Percentiles rank a stretch among this genome's conserved stretches.
Evolutionary conservation across 805 yeast species (phyloP).

Genomic region (Pichia insulana): DNA sequence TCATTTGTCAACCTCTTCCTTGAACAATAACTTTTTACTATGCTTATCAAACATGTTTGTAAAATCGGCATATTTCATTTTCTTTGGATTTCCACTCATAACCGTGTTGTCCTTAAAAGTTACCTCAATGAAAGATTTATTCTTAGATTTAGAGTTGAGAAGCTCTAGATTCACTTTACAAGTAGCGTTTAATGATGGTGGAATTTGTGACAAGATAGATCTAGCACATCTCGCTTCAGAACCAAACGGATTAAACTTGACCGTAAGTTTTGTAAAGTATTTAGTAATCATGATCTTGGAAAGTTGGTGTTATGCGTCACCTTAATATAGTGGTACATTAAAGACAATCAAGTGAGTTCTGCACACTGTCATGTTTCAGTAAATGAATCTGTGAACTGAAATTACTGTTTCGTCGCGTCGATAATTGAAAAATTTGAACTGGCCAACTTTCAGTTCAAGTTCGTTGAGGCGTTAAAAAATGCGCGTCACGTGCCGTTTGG

Average conservation of each 20-base stretch:
- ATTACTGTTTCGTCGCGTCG: background rate
- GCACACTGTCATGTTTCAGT: too few relatives aligned
- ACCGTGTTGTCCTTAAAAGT: conserved; percentile 73
- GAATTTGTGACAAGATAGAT: conserved; percentile 68
- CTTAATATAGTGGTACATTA: too few relatives aligned
- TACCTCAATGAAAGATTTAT: conserved; percentile 59
- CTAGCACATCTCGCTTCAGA: conserved; percentile 74
- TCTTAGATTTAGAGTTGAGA: conserved; percentile 37
- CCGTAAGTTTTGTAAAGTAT: conserved; percentile 69
- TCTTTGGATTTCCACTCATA: conserved; percentile 58
- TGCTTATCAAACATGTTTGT: conserved; percentile 66
- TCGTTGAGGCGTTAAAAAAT: too few relatives aligned
- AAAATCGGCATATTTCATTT: conserved; percentile 49
- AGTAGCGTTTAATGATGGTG: conserved; percentile 57
- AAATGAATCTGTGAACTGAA: too few relatives aligned
- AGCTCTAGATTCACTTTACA: conserved; percentile 61
- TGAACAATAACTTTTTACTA: conserved; percentile 66
- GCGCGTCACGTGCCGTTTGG: too few relatives aligned
- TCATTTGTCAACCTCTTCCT: conserved; percentile 50
- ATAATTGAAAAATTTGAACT: background rate
- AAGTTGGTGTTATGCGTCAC: background rate
- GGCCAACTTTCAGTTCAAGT: too few relatives aligned
- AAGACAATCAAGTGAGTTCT: too few relatives aligned
- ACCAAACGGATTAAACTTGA: conserved; percentile 72
- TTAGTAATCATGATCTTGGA: conserved; percentile 69